phyloP scores from a whole-genome alignment of 2,329 filamentous ascomycete species.

The Paecilomyces fulvus region DNA sequence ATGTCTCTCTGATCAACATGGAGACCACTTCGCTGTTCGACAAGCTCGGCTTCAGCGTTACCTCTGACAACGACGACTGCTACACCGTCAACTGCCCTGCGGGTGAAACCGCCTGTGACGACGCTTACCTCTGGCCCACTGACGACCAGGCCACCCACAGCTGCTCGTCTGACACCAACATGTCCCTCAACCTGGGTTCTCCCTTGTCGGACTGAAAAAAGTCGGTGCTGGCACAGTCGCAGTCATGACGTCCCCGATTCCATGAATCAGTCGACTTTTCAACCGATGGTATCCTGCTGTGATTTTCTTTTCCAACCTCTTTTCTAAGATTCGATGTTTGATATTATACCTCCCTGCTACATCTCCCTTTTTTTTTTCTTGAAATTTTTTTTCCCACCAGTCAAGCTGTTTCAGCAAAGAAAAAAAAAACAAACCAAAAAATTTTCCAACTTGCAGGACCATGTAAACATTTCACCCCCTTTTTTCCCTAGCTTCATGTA shows the following conservation, averaged over 20 bases:
- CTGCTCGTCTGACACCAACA: conserved; percentile 13
- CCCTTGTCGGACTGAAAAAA: neutral
- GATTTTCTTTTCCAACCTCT: neutral
- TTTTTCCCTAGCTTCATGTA: neutral
- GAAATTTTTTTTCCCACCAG: neutral
- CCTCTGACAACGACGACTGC: conserved; percentile 15
- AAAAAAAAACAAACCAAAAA: neutral
- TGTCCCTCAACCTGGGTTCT: conserved; percentile 28
- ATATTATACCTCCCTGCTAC: neutral
- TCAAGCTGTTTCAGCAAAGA: neutral
- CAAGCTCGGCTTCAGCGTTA: conserved; percentile 17
- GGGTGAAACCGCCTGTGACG: conserved; percentile 15
- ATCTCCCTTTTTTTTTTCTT: neutral
- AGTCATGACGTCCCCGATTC: neutral
- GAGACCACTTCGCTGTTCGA: conserved; percentile 12
- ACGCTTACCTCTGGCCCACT: conserved; percentile 21
- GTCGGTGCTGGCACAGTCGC: neutral
- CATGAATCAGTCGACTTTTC: neutral
- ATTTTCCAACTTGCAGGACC: neutral
- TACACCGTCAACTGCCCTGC: conserved; percentile 15
- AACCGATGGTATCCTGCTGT: neutral
- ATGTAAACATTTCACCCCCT: neutral
- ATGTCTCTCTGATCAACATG: conserved; percentile 24
- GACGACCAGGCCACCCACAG: conserved; percentile 17
- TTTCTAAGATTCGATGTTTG: neutral